These are phyloP conservation scores for Funneliformis geosporum DNA, from an alignment of 192 early-diverging fungal genomes.

Conservation along the genomic window DNA sequence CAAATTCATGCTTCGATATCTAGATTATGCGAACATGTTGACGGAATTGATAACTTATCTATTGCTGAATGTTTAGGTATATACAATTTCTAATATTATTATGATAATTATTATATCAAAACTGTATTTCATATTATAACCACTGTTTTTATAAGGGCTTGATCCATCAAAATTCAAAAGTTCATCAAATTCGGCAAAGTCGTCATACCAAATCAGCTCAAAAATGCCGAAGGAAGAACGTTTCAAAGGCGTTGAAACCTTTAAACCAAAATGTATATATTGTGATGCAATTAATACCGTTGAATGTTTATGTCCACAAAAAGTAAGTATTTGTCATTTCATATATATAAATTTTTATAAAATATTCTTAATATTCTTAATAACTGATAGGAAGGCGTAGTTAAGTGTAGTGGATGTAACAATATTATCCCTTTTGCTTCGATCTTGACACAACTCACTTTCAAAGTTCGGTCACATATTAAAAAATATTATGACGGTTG, in stretches of 20 bases:
- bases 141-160: constrained; percentile 47
- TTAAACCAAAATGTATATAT: constrained; percentile 57
- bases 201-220: constrained; percentile 74
- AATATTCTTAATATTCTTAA: constrained; percentile 27
- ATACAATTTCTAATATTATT: not conserved
- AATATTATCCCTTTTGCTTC: constrained; percentile 45
- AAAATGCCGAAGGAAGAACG: constrained; percentile 72
- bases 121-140: not conserved
- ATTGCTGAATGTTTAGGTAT: constrained; percentile 83
- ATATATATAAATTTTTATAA: constrained; percentile 22
- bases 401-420: constrained; percentile 59
- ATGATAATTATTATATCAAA: not conserved
- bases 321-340: constrained; percentile 31
- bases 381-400: constrained; percentile 25
- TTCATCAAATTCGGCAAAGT: constrained; percentile 44
- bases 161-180: constrained; percentile 64
- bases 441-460: constrained; percentile 63
- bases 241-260: constrained; percentile 72
- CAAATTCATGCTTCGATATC: constrained; percentile 89
- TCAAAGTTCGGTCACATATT: constrained; percentile 67
- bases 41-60: constrained; percentile 75
- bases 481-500: constrained; percentile 73
- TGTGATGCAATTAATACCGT: constrained; percentile 59
- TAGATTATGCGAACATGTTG: constrained; percentile 82
- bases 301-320: constrained; percentile 34